Conservation (phyloP, 2,329 filamentous ascomycete species). For the Talaromyces sp. region DNA sequence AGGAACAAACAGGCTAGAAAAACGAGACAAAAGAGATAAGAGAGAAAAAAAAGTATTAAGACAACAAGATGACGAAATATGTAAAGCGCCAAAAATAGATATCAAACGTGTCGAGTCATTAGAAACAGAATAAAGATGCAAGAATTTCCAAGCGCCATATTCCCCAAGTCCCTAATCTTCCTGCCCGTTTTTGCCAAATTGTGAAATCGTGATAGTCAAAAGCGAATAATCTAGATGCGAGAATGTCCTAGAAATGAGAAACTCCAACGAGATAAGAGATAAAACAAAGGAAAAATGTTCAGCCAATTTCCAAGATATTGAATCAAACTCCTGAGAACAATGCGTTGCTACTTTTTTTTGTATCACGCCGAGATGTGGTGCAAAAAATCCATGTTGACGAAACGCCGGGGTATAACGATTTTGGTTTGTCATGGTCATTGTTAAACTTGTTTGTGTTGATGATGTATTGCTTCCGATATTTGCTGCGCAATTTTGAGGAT, state of each 20-base stretch:
- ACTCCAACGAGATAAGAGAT: not conserved
- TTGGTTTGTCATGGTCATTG: not conserved
- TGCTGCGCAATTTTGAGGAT: not conserved
- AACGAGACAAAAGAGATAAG: not conserved
- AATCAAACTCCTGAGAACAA: constrained; percentile 5
- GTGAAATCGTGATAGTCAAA: not conserved
- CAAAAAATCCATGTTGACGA: not conserved
- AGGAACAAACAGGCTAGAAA: not conserved
- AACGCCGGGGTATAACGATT: not conserved
- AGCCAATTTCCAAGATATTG: not conserved
- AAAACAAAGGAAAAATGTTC: constrained; percentile 7
- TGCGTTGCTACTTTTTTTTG: constrained; percentile 4
- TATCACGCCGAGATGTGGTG: not conserved
- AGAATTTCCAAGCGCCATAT: constrained; percentile 2
- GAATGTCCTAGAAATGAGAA: not conserved
- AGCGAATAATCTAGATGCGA: constrained; percentile 1
- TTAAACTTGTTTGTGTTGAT: not conserved
- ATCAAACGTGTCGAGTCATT: not conserved
- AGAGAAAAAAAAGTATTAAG: constrained; percentile 1
- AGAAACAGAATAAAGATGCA: not conserved
- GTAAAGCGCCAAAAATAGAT: not conserved
- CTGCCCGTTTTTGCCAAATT: constrained; percentile 1
- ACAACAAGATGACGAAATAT: constrained; percentile 2
- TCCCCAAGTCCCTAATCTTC: not conserved
- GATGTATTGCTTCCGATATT: not conserved